These are phyloP conservation scores for Saccharomyces hybrid DNA, from an alignment of 1,139 yeast species.

Conservation along the genomic window DNA sequence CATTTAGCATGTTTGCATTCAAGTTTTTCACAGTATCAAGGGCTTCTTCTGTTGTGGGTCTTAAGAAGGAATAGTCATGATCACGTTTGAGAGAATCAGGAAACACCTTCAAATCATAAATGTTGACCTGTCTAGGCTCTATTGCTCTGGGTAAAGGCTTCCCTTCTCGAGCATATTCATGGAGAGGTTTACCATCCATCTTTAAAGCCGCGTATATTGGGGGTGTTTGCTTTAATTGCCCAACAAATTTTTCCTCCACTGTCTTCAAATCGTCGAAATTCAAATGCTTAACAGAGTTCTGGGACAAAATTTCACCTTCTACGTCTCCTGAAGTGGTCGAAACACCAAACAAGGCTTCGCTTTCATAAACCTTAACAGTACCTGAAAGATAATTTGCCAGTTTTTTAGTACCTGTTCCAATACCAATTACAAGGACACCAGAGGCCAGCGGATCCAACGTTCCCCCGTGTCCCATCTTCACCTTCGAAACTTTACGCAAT, in stretches of 20 bases:
- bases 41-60: constrained; percentile 36
- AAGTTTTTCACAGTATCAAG: constrained; percentile 42
- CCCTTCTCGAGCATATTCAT: constrained; percentile 90
- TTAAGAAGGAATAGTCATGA: constrained; percentile 49
- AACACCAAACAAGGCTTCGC: constrained; percentile 79
- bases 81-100: constrained; percentile 46
- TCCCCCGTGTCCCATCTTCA: constrained; percentile 97
- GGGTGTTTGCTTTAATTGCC: constrained; percentile 81
- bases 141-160: constrained; percentile 76
- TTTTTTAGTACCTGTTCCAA: constrained; percentile 82
- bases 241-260: constrained; percentile 58
- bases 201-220: constrained; percentile 92
- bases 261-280: constrained; percentile 45
- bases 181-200: constrained; percentile 88
- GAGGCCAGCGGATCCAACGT: constrained; percentile 92
- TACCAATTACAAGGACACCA: constrained; percentile 86
- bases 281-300: constrained; percentile 51
- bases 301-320: constrained; percentile 72
- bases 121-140: constrained; percentile 63
- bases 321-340: constrained; percentile 92
- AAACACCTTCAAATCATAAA: constrained; percentile 46
- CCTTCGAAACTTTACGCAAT: constrained; percentile 43
- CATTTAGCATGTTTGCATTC: constrained; percentile 55
- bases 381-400: constrained; percentile 65
- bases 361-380: constrained; percentile 69